Base-by-base conservation (phyloP, 495 filamentous ascomycete genomes). In the Daldinia loculata region DNA sequence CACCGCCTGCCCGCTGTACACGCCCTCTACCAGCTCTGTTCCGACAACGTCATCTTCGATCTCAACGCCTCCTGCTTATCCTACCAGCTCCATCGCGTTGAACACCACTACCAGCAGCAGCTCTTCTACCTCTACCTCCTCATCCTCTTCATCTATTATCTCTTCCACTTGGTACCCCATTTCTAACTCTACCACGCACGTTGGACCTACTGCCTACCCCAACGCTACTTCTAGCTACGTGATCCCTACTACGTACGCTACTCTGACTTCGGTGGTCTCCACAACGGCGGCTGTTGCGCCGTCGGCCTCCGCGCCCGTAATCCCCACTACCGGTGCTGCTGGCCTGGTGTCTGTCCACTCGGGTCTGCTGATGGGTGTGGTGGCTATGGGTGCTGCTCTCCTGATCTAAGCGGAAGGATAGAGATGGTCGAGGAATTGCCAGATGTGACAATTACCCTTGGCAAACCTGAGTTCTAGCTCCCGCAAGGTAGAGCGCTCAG, bases 1-100 rank as follows among this genome's bases (percentile, higher is more conserved):
- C 74, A 78, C 84, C 57, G 72, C 77, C 61, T 81, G 86, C 81
- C 79, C 84, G 32, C 69, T 77, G 56, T 75, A 79, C 36, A 75
- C 79, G 36, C 65, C 76, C 32, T 66, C 56, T 17, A 60, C 56
- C 36, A 60, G 56, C 56, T 60, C 56, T n/a, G 36, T 45, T 30
- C 19, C 55, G 8, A 30, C 50, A 26, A 41, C n/a, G 26, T 69
- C 26, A 30, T 66, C 64, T 61, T 62, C 51, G 27, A 56, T 43
- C 56, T 48, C 65, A 41, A 66, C 73, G 60, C 58, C 63, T 19
- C 38, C 45, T 19, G 71, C 36, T 7, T 73, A 71, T 58, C 64
- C 56, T 8, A 60, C 56, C 14, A 41, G 22, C 56, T 59, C 56
- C 4, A 5, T 67, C 22, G 57, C 74, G 50, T 62, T 77, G 8